phyloP scores from a whole-genome alignment of 257 asterid species.

The Cordia subcordata region DNA sequence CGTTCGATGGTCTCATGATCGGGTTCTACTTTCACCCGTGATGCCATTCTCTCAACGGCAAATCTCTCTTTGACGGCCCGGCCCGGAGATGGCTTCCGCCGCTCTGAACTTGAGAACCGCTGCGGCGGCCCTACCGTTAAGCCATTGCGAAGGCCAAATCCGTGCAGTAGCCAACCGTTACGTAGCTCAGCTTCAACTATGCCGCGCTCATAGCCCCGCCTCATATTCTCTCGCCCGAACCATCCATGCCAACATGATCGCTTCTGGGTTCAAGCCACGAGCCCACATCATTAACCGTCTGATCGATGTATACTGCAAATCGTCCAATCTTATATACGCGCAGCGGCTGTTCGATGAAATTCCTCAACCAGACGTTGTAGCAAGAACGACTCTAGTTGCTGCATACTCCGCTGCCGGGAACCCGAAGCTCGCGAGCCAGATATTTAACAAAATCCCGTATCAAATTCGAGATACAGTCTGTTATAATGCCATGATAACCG shows the following conservation, averaged over 20 bases:
- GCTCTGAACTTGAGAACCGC: too few relatives aligned
- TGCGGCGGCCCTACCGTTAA: too few relatives aligned
- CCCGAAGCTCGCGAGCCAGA: not conserved
- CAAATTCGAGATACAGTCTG: not conserved
- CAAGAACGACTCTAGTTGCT: not conserved
- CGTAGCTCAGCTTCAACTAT: not conserved
- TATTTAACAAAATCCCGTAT: not conserved
- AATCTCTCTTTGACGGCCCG: too few relatives aligned
- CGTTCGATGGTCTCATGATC: too few relatives aligned
- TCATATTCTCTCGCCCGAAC: not conserved
- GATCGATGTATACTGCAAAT: not conserved
- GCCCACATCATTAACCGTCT: not conserved
- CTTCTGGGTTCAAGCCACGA: constrained; percentile 1
- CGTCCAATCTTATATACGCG: not conserved
- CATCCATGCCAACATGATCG: constrained; percentile 1
- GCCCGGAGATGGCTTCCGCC: too few relatives aligned
- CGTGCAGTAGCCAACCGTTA: not conserved
- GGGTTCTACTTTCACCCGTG: too few relatives aligned
- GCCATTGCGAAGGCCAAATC: too few relatives aligned
- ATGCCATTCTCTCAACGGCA: too few relatives aligned
- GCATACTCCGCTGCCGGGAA: constrained; percentile 2
- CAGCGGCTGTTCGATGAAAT: not conserved
- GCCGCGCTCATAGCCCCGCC: not conserved
- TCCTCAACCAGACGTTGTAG: constrained; percentile 1
- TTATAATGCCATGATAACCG: constrained; percentile 5